Evolutionary conservation across 1,284 basidiomycete genomes (phyloP).

Genomic region (Leccinum fallax): DNA sequence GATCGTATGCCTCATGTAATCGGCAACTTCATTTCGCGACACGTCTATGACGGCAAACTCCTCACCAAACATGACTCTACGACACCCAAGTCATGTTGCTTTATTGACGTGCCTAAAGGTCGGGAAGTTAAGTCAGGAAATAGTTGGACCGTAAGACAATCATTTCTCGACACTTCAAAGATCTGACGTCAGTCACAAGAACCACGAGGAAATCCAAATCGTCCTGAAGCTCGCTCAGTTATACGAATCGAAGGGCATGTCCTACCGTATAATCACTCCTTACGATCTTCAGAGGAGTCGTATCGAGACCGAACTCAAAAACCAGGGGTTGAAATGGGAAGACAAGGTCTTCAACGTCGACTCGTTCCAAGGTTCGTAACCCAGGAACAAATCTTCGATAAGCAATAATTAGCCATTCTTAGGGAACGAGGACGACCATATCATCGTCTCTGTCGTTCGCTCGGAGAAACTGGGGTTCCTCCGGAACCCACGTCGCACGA

Average conservation of each 20-base stretch:
- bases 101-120: slow-evolving; percentile 15
- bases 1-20: too few species aligned
- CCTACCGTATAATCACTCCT: slow-evolving; percentile 39
- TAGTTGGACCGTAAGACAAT: slow-evolving; percentile 32
- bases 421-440: slow-evolving; percentile 49
- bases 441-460: slow-evolving; percentile 63
- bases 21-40: too few species aligned
- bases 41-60: too few species aligned
- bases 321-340: slow-evolving; percentile 46
- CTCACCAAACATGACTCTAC: too few species aligned
- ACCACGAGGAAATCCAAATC: slow-evolving; percentile 27
- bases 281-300: slow-evolving; percentile 62
- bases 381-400: slow-evolving; percentile 19
- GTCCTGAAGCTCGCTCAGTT: slow-evolving; percentile 26
- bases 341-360: slow-evolving; percentile 67
- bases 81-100: too few species aligned
- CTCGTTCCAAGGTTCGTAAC: slow-evolving; percentile 58
- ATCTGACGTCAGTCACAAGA: slow-evolving; percentile 14
- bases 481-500: too few species aligned
- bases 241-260: slow-evolving; percentile 8
- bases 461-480: slow-evolving; percentile 37
- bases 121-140: slow-evolving; percentile 24
- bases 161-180: background rate
- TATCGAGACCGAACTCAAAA: slow-evolving; percentile 52
- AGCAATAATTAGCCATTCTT: slow-evolving; percentile 15